Conservation (phyloP, 768 basidiomycete species). For the Termitomyces sp. region DNA sequence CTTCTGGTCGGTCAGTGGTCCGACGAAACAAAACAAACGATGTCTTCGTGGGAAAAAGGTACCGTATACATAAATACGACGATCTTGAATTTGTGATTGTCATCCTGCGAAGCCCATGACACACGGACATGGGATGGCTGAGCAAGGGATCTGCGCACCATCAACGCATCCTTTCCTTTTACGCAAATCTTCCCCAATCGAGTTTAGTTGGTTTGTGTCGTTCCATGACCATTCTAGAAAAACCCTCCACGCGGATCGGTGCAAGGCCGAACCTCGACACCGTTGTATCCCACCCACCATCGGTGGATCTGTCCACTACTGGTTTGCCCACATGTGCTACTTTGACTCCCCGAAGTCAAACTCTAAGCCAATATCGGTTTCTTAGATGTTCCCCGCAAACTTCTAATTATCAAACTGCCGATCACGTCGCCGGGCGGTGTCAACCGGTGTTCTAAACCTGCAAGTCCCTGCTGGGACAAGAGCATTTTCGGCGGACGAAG, state of each 20-base stretch:
- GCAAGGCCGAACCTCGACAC: not conserved
- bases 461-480: not conserved
- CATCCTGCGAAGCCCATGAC: conserved; percentile 14
- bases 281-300: not conserved
- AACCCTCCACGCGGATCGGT: not conserved
- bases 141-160: conserved; percentile 10
- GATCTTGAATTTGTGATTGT: conserved; percentile 4
- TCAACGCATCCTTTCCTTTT: conserved; percentile 11
- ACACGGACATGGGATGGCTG: conserved; percentile 4
- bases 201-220: conserved; percentile 3
- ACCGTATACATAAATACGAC: not conserved
- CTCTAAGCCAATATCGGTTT: conserved; percentile 8
- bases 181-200: conserved; percentile 10
- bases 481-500: conserved; percentile 6
- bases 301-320: conserved; percentile 4
- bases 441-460: conserved; percentile 10
- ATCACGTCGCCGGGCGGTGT: conserved; percentile 13
- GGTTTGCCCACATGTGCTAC: conserved; percentile 4
- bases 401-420: conserved; percentile 16
- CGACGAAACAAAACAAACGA: not conserved
- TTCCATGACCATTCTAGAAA: conserved; percentile 10
- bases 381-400: conserved; percentile 10
- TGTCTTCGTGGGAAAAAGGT: not conserved
- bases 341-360: conserved; percentile 1
- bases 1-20: not conserved